A percentile compares a stretch with the other conserved stretches of the same genome.
These are phyloP conservation scores for Rhynchosporium graminicola DNA, from an alignment of 2,329 filamentous ascomycete genomes.

Conservation along the genomic window DNA sequence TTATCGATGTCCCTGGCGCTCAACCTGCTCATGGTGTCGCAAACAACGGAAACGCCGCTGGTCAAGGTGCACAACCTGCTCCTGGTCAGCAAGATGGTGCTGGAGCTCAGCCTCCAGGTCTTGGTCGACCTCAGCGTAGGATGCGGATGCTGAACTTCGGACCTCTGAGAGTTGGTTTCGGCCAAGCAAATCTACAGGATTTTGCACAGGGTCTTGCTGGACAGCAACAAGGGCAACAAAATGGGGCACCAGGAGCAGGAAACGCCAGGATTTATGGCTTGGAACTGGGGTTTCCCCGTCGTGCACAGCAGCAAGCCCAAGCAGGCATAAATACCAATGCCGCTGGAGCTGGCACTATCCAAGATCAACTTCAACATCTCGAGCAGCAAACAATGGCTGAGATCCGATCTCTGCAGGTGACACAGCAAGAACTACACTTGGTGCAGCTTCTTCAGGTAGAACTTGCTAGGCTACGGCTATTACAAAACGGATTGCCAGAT, in stretches of 20 bases:
- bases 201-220: slow-evolving; percentile 64
- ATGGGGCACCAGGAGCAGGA: slow-evolving; percentile 30
- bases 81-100: slow-evolving; percentile 44
- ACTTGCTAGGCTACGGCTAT: slow-evolving; percentile 60
- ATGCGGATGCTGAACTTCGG: slow-evolving; percentile 71
- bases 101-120: slow-evolving; percentile 40
- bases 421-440: slow-evolving; percentile 67
- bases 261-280: slow-evolving; percentile 40
- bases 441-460: slow-evolving; percentile 69
- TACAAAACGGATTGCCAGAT: slow-evolving; percentile 33
- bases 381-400: slow-evolving; percentile 71
- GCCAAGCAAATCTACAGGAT: slow-evolving; percentile 65
- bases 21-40: slow-evolving; percentile 37
- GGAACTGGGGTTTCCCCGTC: slow-evolving; percentile 40
- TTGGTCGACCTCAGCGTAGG: slow-evolving; percentile 42
- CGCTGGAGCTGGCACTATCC: slow-evolving; percentile 45
- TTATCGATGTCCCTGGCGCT: slow-evolving; percentile 53
- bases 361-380: slow-evolving; percentile 63
- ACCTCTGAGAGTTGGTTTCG: slow-evolving; percentile 72
- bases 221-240: slow-evolving; percentile 42
- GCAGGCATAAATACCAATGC: slow-evolving; percentile 24
- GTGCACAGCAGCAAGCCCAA: slow-evolving; percentile 32
- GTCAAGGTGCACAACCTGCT: slow-evolving; percentile 34
- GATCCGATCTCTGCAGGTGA: slow-evolving; percentile 60
- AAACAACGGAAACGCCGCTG: slow-evolving; percentile 34